Evolutionary conservation across 2,329 filamentous ascomycete genomes (phyloP), one percentile per base, ranked within the genome.

Genomic region (Microsporum canis): DNA sequence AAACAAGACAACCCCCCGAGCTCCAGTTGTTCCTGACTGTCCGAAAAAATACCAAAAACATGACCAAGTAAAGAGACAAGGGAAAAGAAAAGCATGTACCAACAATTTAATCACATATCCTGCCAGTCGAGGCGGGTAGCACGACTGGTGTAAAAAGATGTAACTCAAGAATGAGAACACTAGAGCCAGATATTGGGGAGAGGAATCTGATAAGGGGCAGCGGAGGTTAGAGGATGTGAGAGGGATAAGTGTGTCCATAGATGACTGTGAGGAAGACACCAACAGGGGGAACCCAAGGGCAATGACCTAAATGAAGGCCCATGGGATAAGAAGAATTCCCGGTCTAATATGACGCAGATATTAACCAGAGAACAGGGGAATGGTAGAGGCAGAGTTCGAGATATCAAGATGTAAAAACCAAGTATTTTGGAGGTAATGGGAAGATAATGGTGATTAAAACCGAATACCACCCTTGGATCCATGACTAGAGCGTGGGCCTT

Each of bases 41-140:
- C 51, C 51, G 31, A 36, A 55, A 23, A 55, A 17, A 36, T 36
- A 55, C 49, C 64, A 64, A 67, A 41, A 64, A 68, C 64, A 64
- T 61, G 64, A 68, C 63, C 66, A 66, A 69, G 60, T 66, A 66
- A 58, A 61, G 68, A 68, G 64, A 61, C 61, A 59, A 60, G 66
- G 59, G 60, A 62, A 64, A 63, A 55, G 64, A 66, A 63, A 63
- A 61, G 61, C 63, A 66, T 66, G 60, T 65, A 65, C 62, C 53
- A 59, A 41, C 60, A 59, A 60, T 43, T 56, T 63, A 55, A 63
- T 49, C 61, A 64, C 65, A 63, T 65, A 66, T 55, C 17, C 61
- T 59, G 51, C 51, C 51, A 55, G 51, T 23, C 51, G 23, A 7
- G 14, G 51, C 14, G 33, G 51, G 36, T 36, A 55, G 31, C 14